phyloP scores from a whole-genome alignment of 2,329 filamentous ascomycete genomes.

The Clarireedia monteithiana region DNA sequence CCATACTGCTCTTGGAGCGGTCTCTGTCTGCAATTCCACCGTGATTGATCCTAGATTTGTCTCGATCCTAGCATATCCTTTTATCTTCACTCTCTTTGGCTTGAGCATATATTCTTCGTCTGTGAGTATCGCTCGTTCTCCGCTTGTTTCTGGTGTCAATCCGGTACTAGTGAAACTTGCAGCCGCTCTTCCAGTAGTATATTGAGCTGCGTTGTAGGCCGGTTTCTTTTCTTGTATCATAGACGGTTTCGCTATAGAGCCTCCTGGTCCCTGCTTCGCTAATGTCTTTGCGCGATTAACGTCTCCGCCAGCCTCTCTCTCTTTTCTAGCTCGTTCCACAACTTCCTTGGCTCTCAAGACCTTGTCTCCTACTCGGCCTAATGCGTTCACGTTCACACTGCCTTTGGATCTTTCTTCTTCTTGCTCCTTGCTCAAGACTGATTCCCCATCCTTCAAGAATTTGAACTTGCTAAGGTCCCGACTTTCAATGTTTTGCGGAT shows the following conservation, averaged over 20 bases:
- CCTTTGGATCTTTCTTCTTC: constrained; percentile 56
- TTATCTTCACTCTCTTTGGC: constrained; percentile 78
- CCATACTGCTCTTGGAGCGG: constrained; percentile 89
- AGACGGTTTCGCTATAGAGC: constrained; percentile 31
- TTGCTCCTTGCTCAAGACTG: constrained; percentile 61
- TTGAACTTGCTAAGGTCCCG: constrained; percentile 84
- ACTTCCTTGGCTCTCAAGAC: constrained; percentile 87
- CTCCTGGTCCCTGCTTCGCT: constrained; percentile 32
- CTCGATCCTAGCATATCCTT: constrained; percentile 84
- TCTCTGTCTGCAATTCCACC: constrained; percentile 83
- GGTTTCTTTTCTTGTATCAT: constrained; percentile 49
- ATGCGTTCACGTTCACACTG: constrained; percentile 69
- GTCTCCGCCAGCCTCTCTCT: constrained; percentile 54
- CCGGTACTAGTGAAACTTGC: constrained; percentile 95
- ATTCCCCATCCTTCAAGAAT: constrained; percentile 75
- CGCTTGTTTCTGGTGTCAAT: constrained; percentile 83
- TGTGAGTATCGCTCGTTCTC: constrained; percentile 74
- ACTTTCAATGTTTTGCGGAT: constrained; percentile 81
- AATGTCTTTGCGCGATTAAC: constrained; percentile 41
- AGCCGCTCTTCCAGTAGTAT: constrained; percentile 85
- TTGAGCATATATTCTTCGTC: constrained; percentile 97
- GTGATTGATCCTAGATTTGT: constrained; percentile 82
- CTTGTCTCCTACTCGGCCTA: constrained; percentile 73
- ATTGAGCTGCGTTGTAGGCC: constrained; percentile 78
- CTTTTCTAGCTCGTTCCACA: constrained; percentile 79